Conservation (phyloP, 495 filamentous ascomycete genomes). For the Penicillium dipodomyicola region DNA sequence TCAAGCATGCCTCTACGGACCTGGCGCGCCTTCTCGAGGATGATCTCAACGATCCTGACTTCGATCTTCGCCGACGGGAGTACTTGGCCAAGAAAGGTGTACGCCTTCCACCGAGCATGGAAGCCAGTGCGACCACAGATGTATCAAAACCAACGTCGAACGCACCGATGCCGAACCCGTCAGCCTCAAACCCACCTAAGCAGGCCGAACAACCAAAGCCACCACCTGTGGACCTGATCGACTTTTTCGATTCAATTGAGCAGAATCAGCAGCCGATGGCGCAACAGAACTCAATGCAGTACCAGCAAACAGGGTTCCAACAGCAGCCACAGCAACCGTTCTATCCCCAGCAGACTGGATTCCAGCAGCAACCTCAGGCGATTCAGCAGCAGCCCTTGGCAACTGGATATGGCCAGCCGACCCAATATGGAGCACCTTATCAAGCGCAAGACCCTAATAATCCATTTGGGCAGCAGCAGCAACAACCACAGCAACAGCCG, state of each 20-base stretch:
- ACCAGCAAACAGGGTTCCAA: conserved; percentile 51
- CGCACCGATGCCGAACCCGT: conserved; percentile 15
- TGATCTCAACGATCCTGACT: conserved; percentile 93
- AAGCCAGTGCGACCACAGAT: conserved; percentile 51
- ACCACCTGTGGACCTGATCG: conserved; percentile 81
- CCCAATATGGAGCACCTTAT: conserved; percentile 43
- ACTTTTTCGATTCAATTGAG: conserved; percentile 98
- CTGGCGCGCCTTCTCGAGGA: conserved; percentile 87
- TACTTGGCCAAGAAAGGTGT: conserved; percentile 83
- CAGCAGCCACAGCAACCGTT: conserved; percentile 43
- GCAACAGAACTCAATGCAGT: conserved; percentile 40
- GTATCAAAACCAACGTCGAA: conserved; percentile 22
- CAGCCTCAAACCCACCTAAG: conserved; percentile 23
- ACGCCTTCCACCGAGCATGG: conserved; percentile 4
- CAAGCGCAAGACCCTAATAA: conserved; percentile 47
- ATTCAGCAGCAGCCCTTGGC: conserved; percentile 28
- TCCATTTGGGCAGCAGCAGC: conserved; percentile 51
- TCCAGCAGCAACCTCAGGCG: conserved; percentile 42
- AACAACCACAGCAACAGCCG: conserved; percentile 4
- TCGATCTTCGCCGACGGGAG: conserved; percentile 89
- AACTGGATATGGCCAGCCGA: conserved; percentile 18
- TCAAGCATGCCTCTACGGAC: conserved; percentile 95
- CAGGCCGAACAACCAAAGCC: conserved; percentile 43
- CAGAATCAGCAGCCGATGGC: conserved; percentile 75
- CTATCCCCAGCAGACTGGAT: conserved; percentile 34